Conservation (phyloP, 768 basidiomycete species). For the Trametes gibbosa region DNA sequence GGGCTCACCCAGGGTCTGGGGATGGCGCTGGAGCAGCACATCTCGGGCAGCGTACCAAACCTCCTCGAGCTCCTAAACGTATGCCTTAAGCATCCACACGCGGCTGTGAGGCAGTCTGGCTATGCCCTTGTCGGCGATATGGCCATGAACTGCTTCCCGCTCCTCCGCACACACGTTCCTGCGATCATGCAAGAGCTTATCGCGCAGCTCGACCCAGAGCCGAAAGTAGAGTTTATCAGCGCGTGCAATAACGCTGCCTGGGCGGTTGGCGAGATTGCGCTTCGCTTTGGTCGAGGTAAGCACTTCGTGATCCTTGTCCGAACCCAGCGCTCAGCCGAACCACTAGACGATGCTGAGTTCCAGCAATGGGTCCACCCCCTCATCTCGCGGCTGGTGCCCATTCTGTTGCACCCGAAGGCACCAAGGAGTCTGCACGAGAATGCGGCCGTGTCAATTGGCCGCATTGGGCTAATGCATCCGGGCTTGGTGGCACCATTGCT, state of each 20-base stretch:
- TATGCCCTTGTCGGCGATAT: slow-evolving; percentile 98
- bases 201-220: slow-evolving; percentile 87
- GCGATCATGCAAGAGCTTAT: slow-evolving; percentile 90
- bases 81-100: slow-evolving; percentile 94
- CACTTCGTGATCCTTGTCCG: slow-evolving; percentile 1
- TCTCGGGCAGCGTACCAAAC: slow-evolving; percentile 68
- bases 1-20: slow-evolving; percentile 95
- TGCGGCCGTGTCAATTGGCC: slow-evolving; percentile 96
- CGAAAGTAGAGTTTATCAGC: slow-evolving; percentile 90
- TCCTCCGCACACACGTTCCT: slow-evolving; percentile 83
- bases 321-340: background rate
- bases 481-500: slow-evolving; percentile 84
- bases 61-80: slow-evolving; percentile 79
- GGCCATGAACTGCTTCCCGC: slow-evolving; percentile 90
- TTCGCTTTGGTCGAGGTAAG: slow-evolving; percentile 83
- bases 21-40: slow-evolving; percentile 68
- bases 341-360: slow-evolving; percentile 77
- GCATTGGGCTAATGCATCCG: slow-evolving; percentile 93
- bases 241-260: slow-evolving; percentile 99
- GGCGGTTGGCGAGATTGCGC: slow-evolving; percentile 98
- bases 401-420: slow-evolving; percentile 88
- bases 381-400: slow-evolving; percentile 87
- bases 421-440: slow-evolving; percentile 96
- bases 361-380: slow-evolving; percentile 88
- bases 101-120: slow-evolving; percentile 92